Conservation (phyloP, 805 yeast genomes). For the Spencermartinsiella europaea region DNA sequence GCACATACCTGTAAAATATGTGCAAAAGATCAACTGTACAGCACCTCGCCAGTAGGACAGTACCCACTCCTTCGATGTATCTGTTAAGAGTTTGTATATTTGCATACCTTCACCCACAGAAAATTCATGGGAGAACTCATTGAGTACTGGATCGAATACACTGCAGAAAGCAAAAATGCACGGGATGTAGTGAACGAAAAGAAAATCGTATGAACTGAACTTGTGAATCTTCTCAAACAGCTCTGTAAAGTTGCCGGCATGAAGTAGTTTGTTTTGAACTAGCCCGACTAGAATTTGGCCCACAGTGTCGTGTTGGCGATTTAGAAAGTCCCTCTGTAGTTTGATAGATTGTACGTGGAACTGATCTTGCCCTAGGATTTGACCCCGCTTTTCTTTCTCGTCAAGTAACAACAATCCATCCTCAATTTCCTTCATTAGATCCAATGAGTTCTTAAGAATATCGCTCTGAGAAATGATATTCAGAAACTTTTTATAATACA, state of each 20-base stretch:
- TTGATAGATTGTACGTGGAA: slow-evolving; percentile 45
- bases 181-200: slow-evolving; percentile 49
- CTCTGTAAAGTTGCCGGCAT: slow-evolving; percentile 35
- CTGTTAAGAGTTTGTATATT: slow-evolving; percentile 5
- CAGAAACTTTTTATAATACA: slow-evolving; percentile 6
- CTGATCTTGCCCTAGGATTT: slow-evolving; percentile 45
- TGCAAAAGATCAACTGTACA: slow-evolving; percentile 20
- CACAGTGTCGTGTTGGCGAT: slow-evolving; percentile 63
- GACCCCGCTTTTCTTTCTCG: slow-evolving; percentile 45
- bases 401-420: slow-evolving; percentile 46
- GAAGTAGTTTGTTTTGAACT: slow-evolving; percentile 35
- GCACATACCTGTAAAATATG: slow-evolving; percentile 18
- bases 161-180: slow-evolving; percentile 16
- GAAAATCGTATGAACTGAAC: slow-evolving; percentile 56
- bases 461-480: slow-evolving; percentile 4
- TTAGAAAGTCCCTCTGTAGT: slow-evolving; percentile 58
- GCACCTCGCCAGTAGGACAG: slow-evolving; percentile 27
- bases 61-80: slow-evolving; percentile 21
- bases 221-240: slow-evolving; percentile 44
- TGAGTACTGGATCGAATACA: slow-evolving; percentile 13
- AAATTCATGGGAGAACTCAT: slow-evolving; percentile 4
- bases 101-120: slow-evolving; percentile 14
- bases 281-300: slow-evolving; percentile 60
- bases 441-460: slow-evolving; percentile 42
- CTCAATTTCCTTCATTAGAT: slow-evolving; percentile 57